Percentiles rank a stretch among this genome's conserved stretches.
Conservation (phyloP, 169 alveolate species). For the Plasmodium inui region DNA sequence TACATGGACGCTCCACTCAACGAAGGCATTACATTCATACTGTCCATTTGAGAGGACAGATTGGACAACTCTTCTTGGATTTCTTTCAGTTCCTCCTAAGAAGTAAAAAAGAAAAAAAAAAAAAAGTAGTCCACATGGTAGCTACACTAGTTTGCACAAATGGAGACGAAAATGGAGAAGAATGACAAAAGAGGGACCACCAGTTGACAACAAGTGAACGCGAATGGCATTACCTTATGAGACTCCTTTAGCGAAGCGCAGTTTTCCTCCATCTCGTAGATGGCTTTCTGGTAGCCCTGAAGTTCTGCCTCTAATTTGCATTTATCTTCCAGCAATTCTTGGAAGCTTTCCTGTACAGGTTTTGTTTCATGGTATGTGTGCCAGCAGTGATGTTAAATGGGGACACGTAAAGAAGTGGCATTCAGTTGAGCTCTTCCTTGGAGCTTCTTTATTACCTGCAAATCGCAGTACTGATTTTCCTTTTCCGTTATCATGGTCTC, state of each 20-base stretch:
- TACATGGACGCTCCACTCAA: not conserved
- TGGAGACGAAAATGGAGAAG: not conserved
- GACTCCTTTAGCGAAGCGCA: slow-evolving; percentile 31
- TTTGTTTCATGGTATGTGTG: not conserved
- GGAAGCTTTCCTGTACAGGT: slow-evolving; percentile 21
- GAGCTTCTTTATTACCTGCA: not conserved
- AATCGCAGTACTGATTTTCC: slow-evolving; percentile 28
- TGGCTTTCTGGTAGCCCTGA: slow-evolving; percentile 31
- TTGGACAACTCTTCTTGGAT: slow-evolving; percentile 49
- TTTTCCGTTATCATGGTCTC: slow-evolving; percentile 32
- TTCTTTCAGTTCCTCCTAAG: slow-evolving; percentile 63
- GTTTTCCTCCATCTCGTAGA: slow-evolving; percentile 60
- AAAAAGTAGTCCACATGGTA: not conserved
- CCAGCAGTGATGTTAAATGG: not conserved
- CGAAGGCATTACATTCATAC: not conserved
- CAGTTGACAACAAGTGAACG: not conserved
- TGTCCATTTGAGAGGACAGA: slow-evolving; percentile 17
- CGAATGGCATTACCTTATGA: slow-evolving; percentile 19
- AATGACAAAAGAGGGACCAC: not conserved
- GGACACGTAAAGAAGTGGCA: not conserved
- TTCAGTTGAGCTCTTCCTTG: not conserved
- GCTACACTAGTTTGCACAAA: not conserved
- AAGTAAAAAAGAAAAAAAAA: not conserved
- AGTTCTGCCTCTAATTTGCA: slow-evolving; percentile 29
- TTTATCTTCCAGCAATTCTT: slow-evolving; percentile 41